Base-by-base conservation (phyloP, 2,329 filamentous ascomycete species). In the Pseudogymnoascus sp. region DNA sequence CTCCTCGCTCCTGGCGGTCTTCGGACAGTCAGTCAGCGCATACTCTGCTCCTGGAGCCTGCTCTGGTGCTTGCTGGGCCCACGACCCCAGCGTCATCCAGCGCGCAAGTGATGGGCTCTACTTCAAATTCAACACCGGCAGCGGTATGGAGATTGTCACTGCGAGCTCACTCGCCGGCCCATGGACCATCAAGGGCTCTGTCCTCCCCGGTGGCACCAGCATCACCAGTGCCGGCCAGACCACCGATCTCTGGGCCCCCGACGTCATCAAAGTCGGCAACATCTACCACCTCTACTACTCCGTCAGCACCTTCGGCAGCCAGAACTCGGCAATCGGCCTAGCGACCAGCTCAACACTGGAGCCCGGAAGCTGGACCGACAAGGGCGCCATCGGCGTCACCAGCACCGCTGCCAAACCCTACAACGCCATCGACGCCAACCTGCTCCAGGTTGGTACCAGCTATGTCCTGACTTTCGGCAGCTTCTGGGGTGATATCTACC, bases 401-500 rank as follows among this genome's bases (percentile, higher is more conserved):
- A 77, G 82, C 61, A 64, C 72, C 16, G 62, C 73, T 10, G 67
- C 73, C 19, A 79, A 77, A 64, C 62, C 72, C 4, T 86, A 84
- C 74, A 86, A 86, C 68, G 81, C 82, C 53, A 86, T 91, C 69
- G 88, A 86, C 68, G 73, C 77, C 2, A 83, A 82, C 66, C 71
- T 86, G 2, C 72, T 85, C 65, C 69, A 76, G 13, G 76, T 73
- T 2, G 75, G 74, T 33, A 74, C 72, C 10, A 72, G 64, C 3
- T 81, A 80, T 67, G 79, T 79, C 64, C 74, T 86, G 70, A 83
- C 79, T 64, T 90, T 89, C 66, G 88, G 87, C 21, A 87, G 83
- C 11, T 90, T 88, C 79, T 91, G 86, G 86, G 73, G 76, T 5
- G 82, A 86, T 69, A 79, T 90, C 64, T 87, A 84, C 75, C 82